Conservation (phyloP, 2,329 filamentous ascomycete genomes). For the Dothistroma pini region DNA sequence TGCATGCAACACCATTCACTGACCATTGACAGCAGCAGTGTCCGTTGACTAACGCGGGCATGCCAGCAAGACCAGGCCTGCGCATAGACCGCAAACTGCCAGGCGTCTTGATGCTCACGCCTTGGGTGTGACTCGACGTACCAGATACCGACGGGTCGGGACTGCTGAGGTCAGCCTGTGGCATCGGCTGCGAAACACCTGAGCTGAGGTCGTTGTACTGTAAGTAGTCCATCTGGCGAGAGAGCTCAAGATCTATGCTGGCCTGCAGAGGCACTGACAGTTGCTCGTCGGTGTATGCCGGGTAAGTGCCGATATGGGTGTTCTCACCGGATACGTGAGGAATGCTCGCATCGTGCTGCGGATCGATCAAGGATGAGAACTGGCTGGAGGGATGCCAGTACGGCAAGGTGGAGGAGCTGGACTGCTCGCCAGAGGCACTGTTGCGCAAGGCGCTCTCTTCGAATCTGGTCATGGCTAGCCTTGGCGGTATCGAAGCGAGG, state of each 20-base stretch:
- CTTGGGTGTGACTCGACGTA: constrained; percentile 9
- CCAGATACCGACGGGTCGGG: constrained; percentile 5
- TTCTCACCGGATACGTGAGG: constrained; percentile 1
- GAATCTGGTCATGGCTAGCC: constrained; percentile 20
- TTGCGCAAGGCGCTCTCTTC: constrained; percentile 25
- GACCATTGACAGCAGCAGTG: constrained; percentile 31
- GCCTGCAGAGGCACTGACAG: background rate
- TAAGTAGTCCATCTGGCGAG: constrained; percentile 9
- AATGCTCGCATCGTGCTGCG: constrained; percentile 15
- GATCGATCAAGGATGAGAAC: constrained; percentile 25
- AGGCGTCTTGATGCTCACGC: constrained; percentile 20
- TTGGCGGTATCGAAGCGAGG: background rate
- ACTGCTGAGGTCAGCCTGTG: constrained; percentile 5
- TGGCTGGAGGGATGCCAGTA: constrained; percentile 26
- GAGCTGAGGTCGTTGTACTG: constrained; percentile 13
- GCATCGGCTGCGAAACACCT: background rate
- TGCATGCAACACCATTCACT: constrained; percentile 22
- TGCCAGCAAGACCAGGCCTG: constrained; percentile 27
- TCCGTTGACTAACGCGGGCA: constrained; percentile 26
- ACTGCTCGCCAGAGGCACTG: constrained; percentile 14
- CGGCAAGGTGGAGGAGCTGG: constrained; percentile 16
- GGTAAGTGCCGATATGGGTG: constrained; percentile 1
- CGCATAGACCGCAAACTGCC: constrained; percentile 20
- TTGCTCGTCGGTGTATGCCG: constrained; percentile 7
- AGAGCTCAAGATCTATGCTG: constrained; percentile 8